These are phyloP conservation scores for Penicillium bovifimosum DNA, from an alignment of 495 filamentous ascomycete species.

Conservation along the genomic window DNA sequence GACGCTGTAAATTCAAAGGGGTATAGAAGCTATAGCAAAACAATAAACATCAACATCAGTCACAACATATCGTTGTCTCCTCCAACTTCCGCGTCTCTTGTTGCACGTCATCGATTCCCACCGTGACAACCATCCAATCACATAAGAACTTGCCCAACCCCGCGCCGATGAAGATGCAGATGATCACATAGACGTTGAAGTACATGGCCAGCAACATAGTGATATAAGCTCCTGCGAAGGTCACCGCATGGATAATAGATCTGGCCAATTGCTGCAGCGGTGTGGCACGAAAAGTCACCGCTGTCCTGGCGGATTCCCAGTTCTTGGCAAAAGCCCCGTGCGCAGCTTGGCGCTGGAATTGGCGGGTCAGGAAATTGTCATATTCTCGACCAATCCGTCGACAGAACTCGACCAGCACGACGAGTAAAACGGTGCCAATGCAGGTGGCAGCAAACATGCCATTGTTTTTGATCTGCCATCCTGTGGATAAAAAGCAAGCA, in stretches of 20 bases:
- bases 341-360: constrained; percentile 30
- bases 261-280: constrained; percentile 52
- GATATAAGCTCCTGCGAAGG: constrained; percentile 62
- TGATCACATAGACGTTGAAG: constrained; percentile 57
- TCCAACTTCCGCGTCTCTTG: constrained; percentile 2
- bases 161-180: constrained; percentile 55
- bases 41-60: not conserved
- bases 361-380: constrained; percentile 48
- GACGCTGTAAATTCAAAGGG: not conserved
- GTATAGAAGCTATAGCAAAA: not conserved
- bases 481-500: constrained; percentile 56
- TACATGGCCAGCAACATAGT: constrained; percentile 60
- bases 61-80: constrained; percentile 10
- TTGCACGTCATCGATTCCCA: constrained; percentile 6
- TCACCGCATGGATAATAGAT: constrained; percentile 52
- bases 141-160: constrained; percentile 53
- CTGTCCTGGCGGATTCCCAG: not conserved
- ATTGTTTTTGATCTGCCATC: constrained; percentile 55
- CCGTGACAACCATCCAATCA: constrained; percentile 37
- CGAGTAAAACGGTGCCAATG: constrained; percentile 59
- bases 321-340: constrained; percentile 16
- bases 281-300: constrained; percentile 39
- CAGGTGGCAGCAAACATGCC: constrained; percentile 61
- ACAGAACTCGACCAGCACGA: constrained; percentile 55
- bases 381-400: constrained; percentile 52